Evolutionary conservation across 2,329 filamentous ascomycete species (phyloP).

Genomic region (Colletotrichum sp.): DNA sequence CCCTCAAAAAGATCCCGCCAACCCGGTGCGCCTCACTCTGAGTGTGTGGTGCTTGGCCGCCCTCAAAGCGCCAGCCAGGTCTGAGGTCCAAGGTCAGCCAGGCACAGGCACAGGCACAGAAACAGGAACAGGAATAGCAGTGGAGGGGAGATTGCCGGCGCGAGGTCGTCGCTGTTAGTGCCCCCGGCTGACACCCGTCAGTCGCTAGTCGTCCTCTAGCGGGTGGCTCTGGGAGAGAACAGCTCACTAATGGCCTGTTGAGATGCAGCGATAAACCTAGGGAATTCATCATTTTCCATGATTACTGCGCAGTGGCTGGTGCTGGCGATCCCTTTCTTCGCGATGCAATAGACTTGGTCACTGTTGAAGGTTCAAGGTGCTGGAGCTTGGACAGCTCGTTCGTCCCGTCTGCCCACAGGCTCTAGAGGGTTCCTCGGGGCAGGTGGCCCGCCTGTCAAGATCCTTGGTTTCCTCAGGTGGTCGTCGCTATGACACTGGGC

Average conservation of each 20-base stretch:
- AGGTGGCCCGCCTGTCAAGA: background rate
- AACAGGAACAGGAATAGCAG: constrained; percentile 8
- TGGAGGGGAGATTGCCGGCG: background rate
- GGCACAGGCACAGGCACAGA: background rate
- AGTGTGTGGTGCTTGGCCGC: background rate
- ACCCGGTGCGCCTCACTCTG: background rate
- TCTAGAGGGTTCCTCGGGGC: background rate
- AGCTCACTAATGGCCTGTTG: background rate
- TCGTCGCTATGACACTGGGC: background rate
- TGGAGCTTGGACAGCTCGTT: background rate
- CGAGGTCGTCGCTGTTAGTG: background rate
- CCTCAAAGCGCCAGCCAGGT: background rate
- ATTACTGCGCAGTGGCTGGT: background rate
- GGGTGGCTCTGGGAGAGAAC: background rate
- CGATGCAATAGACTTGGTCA: background rate
- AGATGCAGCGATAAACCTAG: background rate
- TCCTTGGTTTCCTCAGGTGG: background rate
- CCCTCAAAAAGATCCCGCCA: background rate
- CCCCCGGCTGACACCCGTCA: background rate
- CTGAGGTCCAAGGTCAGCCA: background rate
- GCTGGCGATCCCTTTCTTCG: background rate
- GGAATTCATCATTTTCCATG: background rate
- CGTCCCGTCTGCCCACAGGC: background rate
- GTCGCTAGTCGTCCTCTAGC: background rate
- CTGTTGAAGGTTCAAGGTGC: background rate